Evolutionary conservation across 441 rosid species (phyloP).

Genomic region (Daphne laureola): DNA sequence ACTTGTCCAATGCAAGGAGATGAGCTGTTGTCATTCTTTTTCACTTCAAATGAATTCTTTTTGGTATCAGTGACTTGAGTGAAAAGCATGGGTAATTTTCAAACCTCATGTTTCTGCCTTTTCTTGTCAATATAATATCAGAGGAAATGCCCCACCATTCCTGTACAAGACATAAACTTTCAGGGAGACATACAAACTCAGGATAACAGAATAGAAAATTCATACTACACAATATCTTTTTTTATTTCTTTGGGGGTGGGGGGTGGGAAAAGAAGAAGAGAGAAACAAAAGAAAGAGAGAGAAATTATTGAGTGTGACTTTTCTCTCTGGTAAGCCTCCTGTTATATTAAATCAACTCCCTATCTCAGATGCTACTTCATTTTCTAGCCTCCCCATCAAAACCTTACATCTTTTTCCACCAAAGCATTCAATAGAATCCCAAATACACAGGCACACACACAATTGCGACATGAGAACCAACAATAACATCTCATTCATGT

Average conservation of each 20-base stretch:
- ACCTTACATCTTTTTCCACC: slow-evolving; percentile 13
- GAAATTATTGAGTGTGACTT: slow-evolving; percentile 31
- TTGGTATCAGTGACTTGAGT: slow-evolving; percentile 8
- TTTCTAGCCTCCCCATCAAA: slow-evolving; percentile 29
- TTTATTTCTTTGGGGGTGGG: too few species aligned
- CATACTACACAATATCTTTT: too few species aligned
- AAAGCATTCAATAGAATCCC: slow-evolving; percentile 13
- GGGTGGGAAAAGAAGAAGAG: neutral
- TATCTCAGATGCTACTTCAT: slow-evolving; percentile 43
- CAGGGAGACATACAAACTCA: slow-evolving; percentile 30
- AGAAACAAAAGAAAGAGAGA: neutral
- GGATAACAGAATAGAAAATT: neutral
- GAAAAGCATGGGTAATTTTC: slow-evolving; percentile 18
- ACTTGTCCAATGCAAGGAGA: neutral
- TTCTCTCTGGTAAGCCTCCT: slow-evolving; percentile 21
- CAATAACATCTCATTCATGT: slow-evolving; percentile 14
- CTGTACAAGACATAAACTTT: slow-evolving; percentile 32
- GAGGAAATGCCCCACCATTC: slow-evolving; percentile 29
- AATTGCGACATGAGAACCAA: slow-evolving; percentile 7
- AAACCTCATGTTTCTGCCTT: slow-evolving; percentile 1
- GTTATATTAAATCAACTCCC: slow-evolving; percentile 44
- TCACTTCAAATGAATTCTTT: neutral
- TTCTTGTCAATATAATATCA: slow-evolving; percentile 8
- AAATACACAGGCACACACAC: neutral
- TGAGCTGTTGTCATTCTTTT: neutral